phyloP scores from a whole-genome alignment of 2,329 filamentous ascomycete species.

The Penicillium sp. region DNA sequence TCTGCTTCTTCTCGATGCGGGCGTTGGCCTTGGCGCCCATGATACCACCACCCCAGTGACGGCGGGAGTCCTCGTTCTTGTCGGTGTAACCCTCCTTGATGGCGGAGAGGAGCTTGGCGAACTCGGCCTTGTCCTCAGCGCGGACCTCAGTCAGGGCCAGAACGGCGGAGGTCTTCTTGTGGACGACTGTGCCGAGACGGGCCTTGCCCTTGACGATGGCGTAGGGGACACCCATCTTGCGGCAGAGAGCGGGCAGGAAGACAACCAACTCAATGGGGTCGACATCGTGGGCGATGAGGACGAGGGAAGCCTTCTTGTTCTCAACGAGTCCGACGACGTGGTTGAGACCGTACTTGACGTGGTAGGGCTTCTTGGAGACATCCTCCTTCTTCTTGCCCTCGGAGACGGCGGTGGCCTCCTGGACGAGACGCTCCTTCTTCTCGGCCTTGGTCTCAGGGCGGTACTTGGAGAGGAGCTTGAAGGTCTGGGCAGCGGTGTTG shows the following conservation, averaged over 20 bases:
- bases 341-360: conserved; percentile 99
- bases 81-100: conserved; percentile 98
- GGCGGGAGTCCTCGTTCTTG: conserved; percentile 86
- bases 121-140: conserved; percentile 96
- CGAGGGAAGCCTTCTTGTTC: conserved; percentile 99
- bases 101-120: conserved; percentile 91
- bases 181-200: conserved; percentile 94
- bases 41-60: conserved; percentile 99
- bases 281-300: conserved; percentile 98
- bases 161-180: conserved; percentile 99
- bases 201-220: conserved; percentile 99
- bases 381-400: conserved; percentile 99
- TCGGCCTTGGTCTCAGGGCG: conserved; percentile 97
- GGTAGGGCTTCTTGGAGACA: conserved; percentile 99
- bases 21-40: conserved; percentile 93
- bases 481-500: conserved; percentile 92
- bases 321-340: conserved; percentile 95
- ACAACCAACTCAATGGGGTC: conserved; percentile 99
- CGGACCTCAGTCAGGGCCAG: conserved; percentile 95
- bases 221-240: conserved; percentile 99
- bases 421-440: conserved; percentile 99
- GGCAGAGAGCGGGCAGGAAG: conserved; percentile 97
- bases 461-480: conserved; percentile 99
- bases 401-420: conserved; percentile 95
- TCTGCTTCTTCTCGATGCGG: conserved; percentile 78